Conservation (phyloP, 2,329 filamentous ascomycete genomes). For the Cucurbitaria berberidis region DNA sequence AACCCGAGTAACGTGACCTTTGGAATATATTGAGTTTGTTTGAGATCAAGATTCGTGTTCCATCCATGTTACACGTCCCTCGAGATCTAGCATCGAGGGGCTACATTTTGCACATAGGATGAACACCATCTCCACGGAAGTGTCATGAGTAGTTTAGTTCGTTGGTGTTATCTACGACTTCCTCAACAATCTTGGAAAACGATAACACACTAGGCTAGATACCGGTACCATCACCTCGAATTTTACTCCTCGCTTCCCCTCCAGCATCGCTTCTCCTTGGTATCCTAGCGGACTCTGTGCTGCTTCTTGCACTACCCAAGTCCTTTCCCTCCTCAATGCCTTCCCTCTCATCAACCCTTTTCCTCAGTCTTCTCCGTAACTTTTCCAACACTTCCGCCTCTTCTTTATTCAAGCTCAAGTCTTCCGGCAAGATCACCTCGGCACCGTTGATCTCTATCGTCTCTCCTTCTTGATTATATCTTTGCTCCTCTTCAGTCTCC, state of each 20-base stretch:
- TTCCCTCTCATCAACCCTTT: slow-evolving; percentile 15
- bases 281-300: slow-evolving; percentile 29
- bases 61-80: neutral
- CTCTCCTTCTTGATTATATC: slow-evolving; percentile 19
- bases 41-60: neutral
- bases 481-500: slow-evolving; percentile 20
- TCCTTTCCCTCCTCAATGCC: slow-evolving; percentile 5
- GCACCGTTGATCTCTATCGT: slow-evolving; percentile 41
- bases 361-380: slow-evolving; percentile 41
- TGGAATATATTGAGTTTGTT: neutral
- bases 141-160: slow-evolving; percentile 7
- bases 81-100: neutral
- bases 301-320: slow-evolving; percentile 23
- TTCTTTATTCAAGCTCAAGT: slow-evolving; percentile 43
- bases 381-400: slow-evolving; percentile 46
- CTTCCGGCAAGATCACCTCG: slow-evolving; percentile 43
- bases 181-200: slow-evolving; percentile 5
- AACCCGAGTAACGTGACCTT: neutral
- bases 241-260: slow-evolving; percentile 14
- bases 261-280: slow-evolving; percentile 16
- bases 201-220: slow-evolving; percentile 3
- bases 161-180: slow-evolving; percentile 12
- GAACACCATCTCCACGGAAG: slow-evolving; percentile 10
- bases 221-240: slow-evolving; percentile 12
- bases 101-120: neutral